phyloP scores from a whole-genome alignment of 2,329 filamentous ascomycete genomes.

The Fonsecaea erecta region DNA sequence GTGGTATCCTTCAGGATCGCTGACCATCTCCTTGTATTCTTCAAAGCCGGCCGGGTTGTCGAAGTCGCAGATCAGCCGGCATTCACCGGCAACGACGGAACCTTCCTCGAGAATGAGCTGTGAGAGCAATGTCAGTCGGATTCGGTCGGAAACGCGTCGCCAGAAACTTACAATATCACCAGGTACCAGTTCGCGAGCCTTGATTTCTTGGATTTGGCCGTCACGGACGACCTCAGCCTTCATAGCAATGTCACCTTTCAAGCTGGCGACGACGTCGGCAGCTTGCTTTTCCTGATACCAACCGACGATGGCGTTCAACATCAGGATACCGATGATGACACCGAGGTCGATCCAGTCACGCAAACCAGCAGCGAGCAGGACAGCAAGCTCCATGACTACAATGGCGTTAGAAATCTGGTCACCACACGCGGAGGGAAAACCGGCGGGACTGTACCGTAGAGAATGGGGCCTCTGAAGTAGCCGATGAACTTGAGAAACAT shows the following conservation, averaged over 20 bases:
- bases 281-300: conserved; percentile 84
- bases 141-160: neutral
- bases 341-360: conserved; percentile 77
- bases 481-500: conserved; percentile 74
- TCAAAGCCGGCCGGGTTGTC: conserved; percentile 69
- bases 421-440: neutral
- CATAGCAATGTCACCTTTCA: conserved; percentile 81
- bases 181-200: conserved; percentile 74
- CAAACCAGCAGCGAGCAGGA: conserved; percentile 73
- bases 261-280: conserved; percentile 72
- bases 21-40: conserved; percentile 67
- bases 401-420: conserved; percentile 7
- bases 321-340: conserved; percentile 75
- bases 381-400: conserved; percentile 76
- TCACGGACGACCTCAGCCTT: conserved; percentile 70
- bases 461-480: conserved; percentile 76
- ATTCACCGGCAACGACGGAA: conserved; percentile 70
- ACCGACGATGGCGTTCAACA: conserved; percentile 76
- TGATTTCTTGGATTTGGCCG: conserved; percentile 69
- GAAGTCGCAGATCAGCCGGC: conserved; percentile 74
- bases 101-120: conserved; percentile 74
- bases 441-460: conserved; percentile 67
- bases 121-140: conserved; percentile 31
- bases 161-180: conserved; percentile 69
- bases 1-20: conserved; percentile 63